Conservation (phyloP, 345 rosid species). For the Gossypium ekmanianum region DNA sequence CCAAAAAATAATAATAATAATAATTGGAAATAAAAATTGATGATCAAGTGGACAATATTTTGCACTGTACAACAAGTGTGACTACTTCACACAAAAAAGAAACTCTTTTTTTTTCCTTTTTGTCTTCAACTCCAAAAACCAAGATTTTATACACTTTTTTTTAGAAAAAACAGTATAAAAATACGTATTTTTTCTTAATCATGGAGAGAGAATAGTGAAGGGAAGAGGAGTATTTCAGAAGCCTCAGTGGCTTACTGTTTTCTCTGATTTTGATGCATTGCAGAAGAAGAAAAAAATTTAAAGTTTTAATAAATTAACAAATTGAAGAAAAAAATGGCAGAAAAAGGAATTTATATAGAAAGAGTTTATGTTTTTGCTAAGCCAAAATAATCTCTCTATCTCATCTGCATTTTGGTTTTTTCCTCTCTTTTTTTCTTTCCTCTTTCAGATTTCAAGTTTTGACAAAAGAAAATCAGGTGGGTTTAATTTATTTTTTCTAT, state of each 20-base stretch:
- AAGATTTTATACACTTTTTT: conserved; percentile 20
- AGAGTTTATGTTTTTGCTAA: background rate
- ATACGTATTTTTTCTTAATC: conserved; percentile 28
- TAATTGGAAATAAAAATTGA: background rate
- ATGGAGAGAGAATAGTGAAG: conserved; percentile 5
- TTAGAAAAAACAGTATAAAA: background rate
- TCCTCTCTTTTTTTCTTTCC: background rate
- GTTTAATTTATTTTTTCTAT: conserved; percentile 11
- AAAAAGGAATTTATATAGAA: background rate
- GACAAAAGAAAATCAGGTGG: conserved; percentile 28
- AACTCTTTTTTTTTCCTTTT: background rate
- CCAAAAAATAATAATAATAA: too few relatives aligned
- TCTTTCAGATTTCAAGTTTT: conserved; percentile 14
- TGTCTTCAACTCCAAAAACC: background rate
- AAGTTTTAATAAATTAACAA: background rate
- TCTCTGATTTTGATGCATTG: conserved; percentile 41
- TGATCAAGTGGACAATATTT: background rate
- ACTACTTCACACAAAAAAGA: conserved; percentile 4
- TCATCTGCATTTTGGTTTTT: conserved; percentile 25
- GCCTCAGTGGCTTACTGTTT: conserved; percentile 28
- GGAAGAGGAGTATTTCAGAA: conserved; percentile 26
- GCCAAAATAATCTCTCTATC: conserved; percentile 7
- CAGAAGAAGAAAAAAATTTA: background rate
- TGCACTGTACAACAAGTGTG: background rate
- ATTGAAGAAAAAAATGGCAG: background rate